Evolutionary conservation across 2,329 filamentous ascomycete species (phyloP), one percentile per base, ranked within the genome.

Genomic region (Cladosporium sp.): DNA sequence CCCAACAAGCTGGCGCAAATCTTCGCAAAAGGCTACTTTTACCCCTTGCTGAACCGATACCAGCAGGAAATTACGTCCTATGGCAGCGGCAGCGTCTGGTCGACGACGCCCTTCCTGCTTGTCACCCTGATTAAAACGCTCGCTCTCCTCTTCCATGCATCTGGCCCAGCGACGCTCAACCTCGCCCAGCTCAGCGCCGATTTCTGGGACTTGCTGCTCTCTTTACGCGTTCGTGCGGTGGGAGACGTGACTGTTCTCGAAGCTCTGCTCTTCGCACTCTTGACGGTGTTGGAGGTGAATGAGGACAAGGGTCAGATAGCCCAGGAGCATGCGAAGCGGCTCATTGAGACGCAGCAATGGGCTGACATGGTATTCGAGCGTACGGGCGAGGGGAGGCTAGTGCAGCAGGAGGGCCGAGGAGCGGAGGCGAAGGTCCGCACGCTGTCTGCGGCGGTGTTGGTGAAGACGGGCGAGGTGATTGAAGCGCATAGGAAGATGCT

Each of bases 301-400:
- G 72, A 82, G 45, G 82, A 89, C 55, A 81, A 86, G 72, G 75
- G 83, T 60, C 76, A 82, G 1, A 68, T 98, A 2, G 92, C 89
- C 45, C 82, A 84, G 54, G 81, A 85, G 53, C 82, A 89, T 61
- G 84, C 87, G 0, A 81, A 83, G 52, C 84, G 92, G 67, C 73
- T 97, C 18, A 77, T 95, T 48, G 92, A 97, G 76, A 87, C 89
- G 55, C 82, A 88, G 62, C 87, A 89, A 63, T 98, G 93, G 93
- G 86, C 88, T 1, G 79, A 83, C 41, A 76, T 77, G 51, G 79
- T 96, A 1, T 95, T 96, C 69, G 81, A 86, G 49, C 62, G 64
- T 34, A 58, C 60, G 9, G 63, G 65, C 22, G 61, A 61, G 22
- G 59, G 63, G 2, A 59, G 46, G 56, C 58, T 53, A 55, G 74